Base-by-base conservation (phyloP, 2,329 filamentous ascomycete genomes). In the Fusarium protoensiforme region DNA sequence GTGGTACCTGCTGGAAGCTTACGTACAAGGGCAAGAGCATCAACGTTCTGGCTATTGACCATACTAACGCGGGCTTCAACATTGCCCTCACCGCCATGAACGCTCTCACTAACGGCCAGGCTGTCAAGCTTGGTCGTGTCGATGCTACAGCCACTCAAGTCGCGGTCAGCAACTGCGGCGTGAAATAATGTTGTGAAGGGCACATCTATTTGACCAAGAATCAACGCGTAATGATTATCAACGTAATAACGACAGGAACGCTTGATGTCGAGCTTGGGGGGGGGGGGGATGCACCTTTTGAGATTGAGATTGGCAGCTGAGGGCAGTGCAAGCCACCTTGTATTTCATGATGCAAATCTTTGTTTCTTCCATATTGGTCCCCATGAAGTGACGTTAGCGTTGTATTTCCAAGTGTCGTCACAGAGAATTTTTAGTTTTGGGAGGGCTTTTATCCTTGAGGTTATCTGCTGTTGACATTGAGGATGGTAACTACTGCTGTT, bases 1-100 rank as follows among this genome's bases (percentile, higher is more conserved):
- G 90, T 81, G 90, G 90, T 41, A 86, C 84, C 7, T 92, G 90
- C 84, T 92, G 87, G 85, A 76, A 82, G 65, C 82, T 91, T 53
- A 84, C 81, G 4, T 91, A 87, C 80, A 82, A 85, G 43, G 85
- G 85, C 63, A 83, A 80, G 65, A 85, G 81, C 64, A 84, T 91
- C 81, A 85, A 86, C 77, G 79, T 91, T n/a, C 80, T 90, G 8
- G 89, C 87, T 61, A 82, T 91, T 60, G 89, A 91, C 78, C 84
- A 85, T 71, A 81, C 86, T 13, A 80, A 6, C 13, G 66, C 70
- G 0, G 87, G 87, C 16, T 88, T 89, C 81, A 91, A 90, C 80
- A 85, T 92, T 66, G 88, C 83, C 7, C 80, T 88, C 51, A 77
- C 73, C 20, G 90, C 88, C 60, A 83, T 92, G 85, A 84, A 91